phyloP scores from a whole-genome alignment of 129 eudicot genomes.

The Silybum marianum region DNA sequence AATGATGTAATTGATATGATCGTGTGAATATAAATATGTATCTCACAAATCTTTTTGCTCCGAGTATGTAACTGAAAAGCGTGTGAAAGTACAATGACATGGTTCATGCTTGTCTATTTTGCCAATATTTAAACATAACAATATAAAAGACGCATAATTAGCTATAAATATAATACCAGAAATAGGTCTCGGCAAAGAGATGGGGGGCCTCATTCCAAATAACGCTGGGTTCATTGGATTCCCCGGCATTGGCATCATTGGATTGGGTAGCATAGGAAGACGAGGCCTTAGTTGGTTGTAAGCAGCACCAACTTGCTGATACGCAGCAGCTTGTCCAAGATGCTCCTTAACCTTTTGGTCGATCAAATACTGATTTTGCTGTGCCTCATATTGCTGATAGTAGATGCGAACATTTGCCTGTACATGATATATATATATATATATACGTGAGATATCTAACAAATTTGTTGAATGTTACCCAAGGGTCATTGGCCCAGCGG shows the following conservation, averaged over 20 bases:
- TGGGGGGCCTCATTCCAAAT: conserved; percentile 73
- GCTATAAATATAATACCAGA: conserved; percentile 30
- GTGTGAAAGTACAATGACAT: too few species aligned
- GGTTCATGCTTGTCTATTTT: too few species aligned
- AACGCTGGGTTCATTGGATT: conserved; percentile 26
- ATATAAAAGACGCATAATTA: too few species aligned
- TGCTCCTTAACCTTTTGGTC: conserved; percentile 93
- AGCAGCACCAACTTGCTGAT: conserved; percentile 73
- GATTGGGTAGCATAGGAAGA: conserved; percentile 62
- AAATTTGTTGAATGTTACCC: background rate
- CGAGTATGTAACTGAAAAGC: too few species aligned
- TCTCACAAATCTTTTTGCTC: too few species aligned
- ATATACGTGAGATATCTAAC: background rate
- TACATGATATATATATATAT: background rate
- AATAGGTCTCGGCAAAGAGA: conserved; percentile 65
- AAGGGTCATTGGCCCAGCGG: too few species aligned
- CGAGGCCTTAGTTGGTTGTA: conserved; percentile 75
- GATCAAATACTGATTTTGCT: conserved; percentile 80
- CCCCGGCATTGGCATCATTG: conserved; percentile 63
- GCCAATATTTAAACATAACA: too few species aligned
- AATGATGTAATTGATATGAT: background rate
- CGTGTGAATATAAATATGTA: background rate
- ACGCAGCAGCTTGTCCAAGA: conserved; percentile 73
- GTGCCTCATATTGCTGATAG: conserved; percentile 87
- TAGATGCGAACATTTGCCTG: conserved; percentile 85